Conservation (phyloP, 2,329 filamentous ascomycete species). For the Ophiostoma himal-ulmi region DNA sequence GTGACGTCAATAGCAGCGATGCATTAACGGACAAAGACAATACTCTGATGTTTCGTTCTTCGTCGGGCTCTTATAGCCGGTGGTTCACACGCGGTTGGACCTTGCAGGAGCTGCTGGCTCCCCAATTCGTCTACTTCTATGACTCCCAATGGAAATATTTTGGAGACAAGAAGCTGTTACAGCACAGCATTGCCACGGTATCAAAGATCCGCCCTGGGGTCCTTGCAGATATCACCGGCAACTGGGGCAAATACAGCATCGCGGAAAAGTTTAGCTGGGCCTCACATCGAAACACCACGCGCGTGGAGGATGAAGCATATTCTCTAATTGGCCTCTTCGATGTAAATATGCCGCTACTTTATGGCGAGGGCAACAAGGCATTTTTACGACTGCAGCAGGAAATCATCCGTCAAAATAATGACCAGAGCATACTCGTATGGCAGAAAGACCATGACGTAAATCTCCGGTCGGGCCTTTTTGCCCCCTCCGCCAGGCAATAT, state of each 20-base stretch:
- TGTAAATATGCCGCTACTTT: neutral
- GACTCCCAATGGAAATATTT: neutral
- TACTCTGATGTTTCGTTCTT: neutral
- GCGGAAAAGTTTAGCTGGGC: neutral
- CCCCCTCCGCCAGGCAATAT: neutral
- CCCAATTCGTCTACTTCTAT: neutral
- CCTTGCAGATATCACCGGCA: neutral
- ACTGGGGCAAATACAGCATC: neutral
- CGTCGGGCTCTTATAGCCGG: neutral
- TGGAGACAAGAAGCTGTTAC: neutral
- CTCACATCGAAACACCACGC: neutral
- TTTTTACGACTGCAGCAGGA: neutral
- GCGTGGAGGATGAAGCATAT: neutral
- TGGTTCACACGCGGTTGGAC: neutral
- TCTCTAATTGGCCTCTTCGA: neutral
- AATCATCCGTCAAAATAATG: neutral
- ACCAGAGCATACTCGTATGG: neutral
- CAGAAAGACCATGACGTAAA: neutral
- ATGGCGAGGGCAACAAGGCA: neutral
- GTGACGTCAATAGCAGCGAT: neutral
- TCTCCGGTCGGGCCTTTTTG: neutral
- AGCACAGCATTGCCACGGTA: neutral
- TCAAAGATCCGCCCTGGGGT: neutral
- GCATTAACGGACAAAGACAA: neutral
- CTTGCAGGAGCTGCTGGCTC: constrained; percentile 1